Evolutionary conservation across 2,329 filamentous ascomycete species (phyloP).

Genomic region (Monilinia fructicola): DNA sequence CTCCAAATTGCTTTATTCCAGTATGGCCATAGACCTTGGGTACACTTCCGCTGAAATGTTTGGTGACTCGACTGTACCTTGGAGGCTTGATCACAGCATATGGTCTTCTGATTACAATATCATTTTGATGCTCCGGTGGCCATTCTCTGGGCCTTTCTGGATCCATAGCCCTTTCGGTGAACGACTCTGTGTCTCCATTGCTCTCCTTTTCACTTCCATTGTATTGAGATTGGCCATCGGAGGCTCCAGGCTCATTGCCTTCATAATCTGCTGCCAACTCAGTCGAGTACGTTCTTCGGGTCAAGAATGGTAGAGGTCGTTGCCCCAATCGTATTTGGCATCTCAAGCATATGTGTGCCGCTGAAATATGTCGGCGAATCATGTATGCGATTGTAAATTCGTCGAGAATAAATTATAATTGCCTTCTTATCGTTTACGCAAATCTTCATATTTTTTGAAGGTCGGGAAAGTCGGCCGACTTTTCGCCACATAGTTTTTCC

Average conservation of each 20-base stretch:
- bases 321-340: constrained; percentile 37
- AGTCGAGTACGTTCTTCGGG: constrained; percentile 24
- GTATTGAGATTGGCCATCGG: constrained; percentile 2
- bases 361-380: constrained; percentile 35
- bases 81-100: background rate
- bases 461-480: constrained; percentile 8
- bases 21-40: constrained; percentile 30
- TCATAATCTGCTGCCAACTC: background rate
- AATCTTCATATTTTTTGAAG: constrained; percentile 13
- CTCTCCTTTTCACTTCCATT: background rate
- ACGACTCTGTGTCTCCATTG: background rate
- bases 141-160: background rate
- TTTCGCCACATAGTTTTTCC: constrained; percentile 11
- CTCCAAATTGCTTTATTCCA: constrained; percentile 31
- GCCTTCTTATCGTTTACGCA: background rate
- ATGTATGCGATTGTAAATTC: constrained; percentile 38
- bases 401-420: background rate
- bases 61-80: background rate
- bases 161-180: background rate
- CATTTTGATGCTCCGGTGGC: background rate
- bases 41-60: background rate
- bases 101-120: background rate
- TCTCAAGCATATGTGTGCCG: constrained; percentile 40
- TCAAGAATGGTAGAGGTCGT: constrained; percentile 15
- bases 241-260: background rate